Evolutionary conservation across 805 yeast genomes (phyloP).

Genomic region (Cyberlindnera petersonii): DNA sequence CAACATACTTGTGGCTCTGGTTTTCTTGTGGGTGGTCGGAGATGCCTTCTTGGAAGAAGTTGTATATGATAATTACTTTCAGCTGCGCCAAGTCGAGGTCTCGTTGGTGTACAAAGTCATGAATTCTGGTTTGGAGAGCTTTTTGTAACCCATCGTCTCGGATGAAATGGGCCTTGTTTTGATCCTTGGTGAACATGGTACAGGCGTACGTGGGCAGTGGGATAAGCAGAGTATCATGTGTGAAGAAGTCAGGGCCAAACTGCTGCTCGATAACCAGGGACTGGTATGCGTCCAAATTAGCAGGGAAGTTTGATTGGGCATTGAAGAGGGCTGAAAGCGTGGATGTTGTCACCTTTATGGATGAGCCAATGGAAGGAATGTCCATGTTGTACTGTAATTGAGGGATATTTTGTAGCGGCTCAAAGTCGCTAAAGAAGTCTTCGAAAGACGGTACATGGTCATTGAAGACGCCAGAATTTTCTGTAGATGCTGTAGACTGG

Average conservation of each 20-base stretch:
- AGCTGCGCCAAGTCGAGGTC: constrained; percentile 16
- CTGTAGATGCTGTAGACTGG: neutral
- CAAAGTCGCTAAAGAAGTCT: constrained; percentile 26
- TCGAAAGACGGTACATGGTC: constrained; percentile 23
- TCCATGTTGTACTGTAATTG: constrained; percentile 12
- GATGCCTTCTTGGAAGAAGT: constrained; percentile 23
- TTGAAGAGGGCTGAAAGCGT: constrained; percentile 19
- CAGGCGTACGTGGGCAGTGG: constrained; percentile 23
- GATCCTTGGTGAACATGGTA: constrained; percentile 24
- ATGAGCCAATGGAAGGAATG: constrained; percentile 19
- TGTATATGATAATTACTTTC: constrained; percentile 20
- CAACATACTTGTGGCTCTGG: constrained; percentile 26
- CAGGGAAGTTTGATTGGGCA: constrained; percentile 22
- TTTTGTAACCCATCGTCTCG: constrained; percentile 18
- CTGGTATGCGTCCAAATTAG: constrained; percentile 20
- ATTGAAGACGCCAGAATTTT: constrained; percentile 5
- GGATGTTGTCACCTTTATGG: constrained; percentile 16
- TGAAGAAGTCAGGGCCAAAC: constrained; percentile 15
- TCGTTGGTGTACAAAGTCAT: constrained; percentile 18
- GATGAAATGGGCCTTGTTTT: constrained; percentile 18
- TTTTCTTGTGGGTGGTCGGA: constrained; percentile 25
- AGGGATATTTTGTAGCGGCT: constrained; percentile 19
- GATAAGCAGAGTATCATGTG: constrained; percentile 22
- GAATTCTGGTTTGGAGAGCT: constrained; percentile 18
- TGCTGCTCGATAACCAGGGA: constrained; percentile 21